These are phyloP conservation scores for Penicillium goetzii DNA, from an alignment of 495 filamentous ascomycete genomes.

Conservation along the genomic window DNA sequence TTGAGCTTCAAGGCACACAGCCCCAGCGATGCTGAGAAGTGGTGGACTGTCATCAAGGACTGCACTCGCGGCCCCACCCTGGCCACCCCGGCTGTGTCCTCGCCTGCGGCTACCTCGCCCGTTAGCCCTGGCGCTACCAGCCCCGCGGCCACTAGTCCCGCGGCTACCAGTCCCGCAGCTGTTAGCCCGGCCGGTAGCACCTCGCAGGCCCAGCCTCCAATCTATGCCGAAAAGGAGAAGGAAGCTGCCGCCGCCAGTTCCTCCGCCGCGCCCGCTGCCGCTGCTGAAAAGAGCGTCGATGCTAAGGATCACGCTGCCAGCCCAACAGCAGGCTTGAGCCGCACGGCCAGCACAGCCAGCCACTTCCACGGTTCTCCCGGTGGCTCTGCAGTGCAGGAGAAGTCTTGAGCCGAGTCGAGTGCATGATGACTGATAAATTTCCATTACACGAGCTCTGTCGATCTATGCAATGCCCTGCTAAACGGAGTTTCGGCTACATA, in stretches of 20 bases:
- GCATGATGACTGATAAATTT: background rate
- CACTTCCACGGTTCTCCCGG: slow-evolving; percentile 39
- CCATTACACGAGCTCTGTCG: background rate
- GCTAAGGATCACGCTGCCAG: slow-evolving; percentile 15
- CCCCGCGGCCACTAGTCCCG: background rate
- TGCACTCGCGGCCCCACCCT: slow-evolving; percentile 30
- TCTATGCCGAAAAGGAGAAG: slow-evolving; percentile 34
- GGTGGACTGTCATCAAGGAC: slow-evolving; percentile 72
- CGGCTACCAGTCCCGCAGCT: background rate
- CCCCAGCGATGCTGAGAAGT: slow-evolving; percentile 73
- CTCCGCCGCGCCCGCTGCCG: slow-evolving; percentile 8
- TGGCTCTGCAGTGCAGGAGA: slow-evolving; percentile 31
- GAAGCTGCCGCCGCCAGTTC: slow-evolving; percentile 20
- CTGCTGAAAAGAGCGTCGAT: slow-evolving; percentile 7
- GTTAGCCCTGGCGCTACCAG: slow-evolving; percentile 6
- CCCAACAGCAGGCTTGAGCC: slow-evolving; percentile 23
- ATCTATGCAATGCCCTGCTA: background rate
- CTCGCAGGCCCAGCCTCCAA: slow-evolving; percentile 28
- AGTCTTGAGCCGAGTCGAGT: slow-evolving; percentile 3
- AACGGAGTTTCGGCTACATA: background rate
- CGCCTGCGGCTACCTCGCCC: slow-evolving; percentile 14
- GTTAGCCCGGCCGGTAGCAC: slow-evolving; percentile 2
- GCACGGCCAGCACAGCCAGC: slow-evolving; percentile 35
- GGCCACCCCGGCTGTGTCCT: slow-evolving; percentile 6
- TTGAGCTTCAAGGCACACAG: slow-evolving; percentile 74